Conservation (phyloP, 176 grass and related monocot genomes). For the barley (Hordeum vulgare) region DNA sequence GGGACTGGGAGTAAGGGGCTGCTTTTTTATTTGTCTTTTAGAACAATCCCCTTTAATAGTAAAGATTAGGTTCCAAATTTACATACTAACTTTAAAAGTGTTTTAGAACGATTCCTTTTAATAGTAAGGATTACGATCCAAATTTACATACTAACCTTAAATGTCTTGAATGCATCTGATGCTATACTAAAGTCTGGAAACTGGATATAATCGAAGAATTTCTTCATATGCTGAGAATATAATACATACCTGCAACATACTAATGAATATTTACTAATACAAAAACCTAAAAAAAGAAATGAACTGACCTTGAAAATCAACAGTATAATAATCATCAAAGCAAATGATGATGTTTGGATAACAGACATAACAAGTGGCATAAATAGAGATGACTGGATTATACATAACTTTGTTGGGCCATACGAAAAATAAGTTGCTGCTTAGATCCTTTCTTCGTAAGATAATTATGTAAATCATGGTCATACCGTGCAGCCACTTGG, state of each 20-base stretch:
- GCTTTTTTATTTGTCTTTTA: background rate
- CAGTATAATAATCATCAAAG: background rate
- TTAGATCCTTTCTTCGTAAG: background rate
- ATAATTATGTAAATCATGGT: background rate
- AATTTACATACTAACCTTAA: constrained; percentile 38
- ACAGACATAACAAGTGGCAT: background rate
- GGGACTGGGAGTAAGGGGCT: background rate
- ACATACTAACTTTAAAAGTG: constrained; percentile 49
- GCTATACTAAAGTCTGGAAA: constrained; percentile 56
- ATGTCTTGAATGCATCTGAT: constrained; percentile 57
- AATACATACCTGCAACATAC: constrained; percentile 41
- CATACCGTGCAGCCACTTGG: constrained; percentile 59
- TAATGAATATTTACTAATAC: background rate
- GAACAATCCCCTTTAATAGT: background rate
- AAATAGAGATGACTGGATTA: background rate
- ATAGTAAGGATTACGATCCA: background rate
- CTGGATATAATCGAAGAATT: constrained; percentile 53
- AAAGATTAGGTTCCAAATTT: background rate
- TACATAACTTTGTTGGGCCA: background rate
- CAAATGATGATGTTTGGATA: background rate
- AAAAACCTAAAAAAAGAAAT: background rate
- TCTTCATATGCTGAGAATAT: constrained; percentile 38
- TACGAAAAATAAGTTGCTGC: background rate
- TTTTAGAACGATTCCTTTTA: too few relatives aligned
- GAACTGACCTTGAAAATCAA: background rate